Evolutionary conservation across 495 filamentous ascomycete species (phyloP).

Genomic region (Antarctomyces pellizariae): DNA sequence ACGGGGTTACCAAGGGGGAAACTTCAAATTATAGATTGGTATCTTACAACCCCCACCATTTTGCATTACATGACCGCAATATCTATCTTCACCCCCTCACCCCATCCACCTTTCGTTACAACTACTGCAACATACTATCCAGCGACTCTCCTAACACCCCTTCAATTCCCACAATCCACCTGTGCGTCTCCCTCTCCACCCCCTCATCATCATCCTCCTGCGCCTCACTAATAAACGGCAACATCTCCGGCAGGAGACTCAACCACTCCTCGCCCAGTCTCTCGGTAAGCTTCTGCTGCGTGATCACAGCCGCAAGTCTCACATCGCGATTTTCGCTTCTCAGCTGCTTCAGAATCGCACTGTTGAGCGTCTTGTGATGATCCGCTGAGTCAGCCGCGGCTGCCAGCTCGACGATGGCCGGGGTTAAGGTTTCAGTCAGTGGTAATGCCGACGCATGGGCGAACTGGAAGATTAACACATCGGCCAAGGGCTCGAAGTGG

Average conservation of each 20-base stretch:
- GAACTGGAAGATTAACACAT: constrained; percentile 46
- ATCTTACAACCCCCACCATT: too few relatives aligned
- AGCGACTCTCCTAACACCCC: constrained; percentile 65
- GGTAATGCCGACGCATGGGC: constrained; percentile 24
- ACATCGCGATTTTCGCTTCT: constrained; percentile 40
- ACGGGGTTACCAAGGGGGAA: too few relatives aligned
- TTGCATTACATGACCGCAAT: too few relatives aligned
- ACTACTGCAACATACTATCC: constrained; percentile 68
- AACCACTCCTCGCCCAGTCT: constrained; percentile 83
- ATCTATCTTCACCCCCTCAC: too few relatives aligned
- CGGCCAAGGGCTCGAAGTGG: constrained; percentile 49
- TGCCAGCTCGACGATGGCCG: constrained; percentile 53
- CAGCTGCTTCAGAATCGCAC: constrained; percentile 46
- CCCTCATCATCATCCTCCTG: constrained; percentile 89
- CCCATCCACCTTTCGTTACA: too few relatives aligned
- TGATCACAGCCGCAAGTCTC: constrained; percentile 54
- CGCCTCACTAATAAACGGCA: constrained; percentile 79
- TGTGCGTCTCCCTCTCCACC: constrained; percentile 68
- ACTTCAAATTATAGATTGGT: too few relatives aligned
- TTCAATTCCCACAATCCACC: constrained; percentile 77
- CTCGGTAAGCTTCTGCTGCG: constrained; percentile 53
- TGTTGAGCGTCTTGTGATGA: constrained; percentile 74
- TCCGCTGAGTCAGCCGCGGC: constrained; percentile 56
- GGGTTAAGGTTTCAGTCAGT: constrained; percentile 18
- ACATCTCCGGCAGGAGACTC: constrained; percentile 69